Base-by-base conservation (phyloP, 352 stramenopile species). In the Pythium vanterpoolii region DNA sequence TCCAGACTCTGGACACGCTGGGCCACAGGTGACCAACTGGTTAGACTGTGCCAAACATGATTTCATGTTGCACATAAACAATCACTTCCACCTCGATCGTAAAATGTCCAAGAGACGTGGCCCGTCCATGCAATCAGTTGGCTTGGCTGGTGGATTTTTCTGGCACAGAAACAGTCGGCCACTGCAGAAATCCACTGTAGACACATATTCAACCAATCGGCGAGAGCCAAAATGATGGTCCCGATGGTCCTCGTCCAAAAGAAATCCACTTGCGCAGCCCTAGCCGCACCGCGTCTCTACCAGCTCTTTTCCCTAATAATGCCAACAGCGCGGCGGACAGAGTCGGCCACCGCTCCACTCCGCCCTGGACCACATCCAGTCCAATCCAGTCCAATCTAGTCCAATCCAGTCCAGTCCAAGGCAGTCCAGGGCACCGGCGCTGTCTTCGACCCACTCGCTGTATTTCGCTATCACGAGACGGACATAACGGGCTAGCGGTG, bases 191-290 rank as follows among this genome's bases (percentile, higher is more conserved):
- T 66, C 59, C 59, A 66, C 50, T 58, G 46, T 30, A 30, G 16
- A 33, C 2, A 6, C 11, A 10, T n/a, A 56, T 66, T 60, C 34
- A 38, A 18, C 59, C 59, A 66, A 66, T 66, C 42, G 23, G 6
- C 8, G 11, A 3, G 2, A n/a, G 1, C 1, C 30, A 47, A 42
- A 58, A 42, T 59, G 57, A 44, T 48, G 30, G 44, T 60, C 28
- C 11, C 30, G 33, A 42, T 45, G 6, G 53, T 60, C 24, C 28
- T 45, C 34, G 40, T 56, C 48, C 40, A 36, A 23, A 27, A 56
- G 50, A 66, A 66, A 66, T 65, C 58, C 49, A 65, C 49, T 45
- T 11, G n/a, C 21, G 27, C 24, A 60, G 49, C 59, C 59, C 59
- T 60, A 66, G 4, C 59, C 59, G 33, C 57, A 26, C 1, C 27